Evolutionary conservation across 2,329 filamentous ascomycete genomes (phyloP).

Genomic region (Colletotrichum sublineola): DNA sequence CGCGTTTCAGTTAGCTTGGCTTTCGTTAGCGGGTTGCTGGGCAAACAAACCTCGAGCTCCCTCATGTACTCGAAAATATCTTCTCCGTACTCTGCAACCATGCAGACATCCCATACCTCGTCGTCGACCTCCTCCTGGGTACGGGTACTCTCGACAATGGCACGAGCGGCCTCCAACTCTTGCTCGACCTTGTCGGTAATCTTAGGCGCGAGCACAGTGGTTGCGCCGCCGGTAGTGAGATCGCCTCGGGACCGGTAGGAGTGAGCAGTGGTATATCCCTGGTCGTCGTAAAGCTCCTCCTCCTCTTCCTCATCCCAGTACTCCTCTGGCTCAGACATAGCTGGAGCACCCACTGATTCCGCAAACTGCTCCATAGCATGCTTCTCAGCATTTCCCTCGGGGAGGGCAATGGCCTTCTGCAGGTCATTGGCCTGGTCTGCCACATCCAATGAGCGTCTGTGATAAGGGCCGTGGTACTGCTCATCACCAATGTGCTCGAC

Average conservation of each 20-base stretch:
- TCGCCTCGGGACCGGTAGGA: constrained; percentile 81
- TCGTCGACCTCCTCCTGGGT: constrained; percentile 85
- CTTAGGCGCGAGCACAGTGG: constrained; percentile 77
- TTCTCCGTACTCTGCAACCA: constrained; percentile 97
- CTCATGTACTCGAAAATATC: constrained; percentile 97
- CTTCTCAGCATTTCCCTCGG: constrained; percentile 17
- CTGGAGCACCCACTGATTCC: constrained; percentile 34
- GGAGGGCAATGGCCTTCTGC: constrained; percentile 16
- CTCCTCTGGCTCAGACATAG: constrained; percentile 67
- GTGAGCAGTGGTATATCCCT: constrained; percentile 82
- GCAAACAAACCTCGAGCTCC: constrained; percentile 79
- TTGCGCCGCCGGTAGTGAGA: constrained; percentile 64
- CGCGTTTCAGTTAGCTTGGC: constrained; percentile 45
- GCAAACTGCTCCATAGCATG: constrained; percentile 24
- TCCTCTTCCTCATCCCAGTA: constrained; percentile 87
- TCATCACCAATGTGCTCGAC: constrained; percentile 56
- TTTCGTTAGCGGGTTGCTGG: neutral
- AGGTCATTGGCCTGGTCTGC: constrained; percentile 23
- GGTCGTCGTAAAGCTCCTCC: constrained; percentile 67
- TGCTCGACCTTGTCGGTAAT: constrained; percentile 76
- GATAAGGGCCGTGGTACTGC: constrained; percentile 33
- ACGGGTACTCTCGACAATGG: constrained; percentile 75
- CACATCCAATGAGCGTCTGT: constrained; percentile 28
- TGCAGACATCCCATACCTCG: constrained; percentile 92
- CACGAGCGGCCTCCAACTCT: constrained; percentile 77